phyloP scores from a whole-genome alignment of 441 rosid genomes.

The Capsella rubella region DNA sequence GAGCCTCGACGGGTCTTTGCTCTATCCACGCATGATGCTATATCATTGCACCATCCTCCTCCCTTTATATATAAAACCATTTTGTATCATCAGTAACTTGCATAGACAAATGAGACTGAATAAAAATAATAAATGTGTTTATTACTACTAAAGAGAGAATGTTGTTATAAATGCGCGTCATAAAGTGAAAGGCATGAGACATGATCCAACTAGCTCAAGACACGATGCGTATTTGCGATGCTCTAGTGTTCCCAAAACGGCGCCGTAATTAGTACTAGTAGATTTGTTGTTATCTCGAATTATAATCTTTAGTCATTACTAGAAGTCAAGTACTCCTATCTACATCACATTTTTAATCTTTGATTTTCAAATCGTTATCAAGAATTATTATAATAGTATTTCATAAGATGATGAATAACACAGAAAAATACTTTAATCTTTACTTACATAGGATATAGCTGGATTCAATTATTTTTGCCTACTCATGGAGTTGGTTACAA shows the following conservation, averaged over 20 bases:
- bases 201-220: slow-evolving; percentile 38
- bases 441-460: slow-evolving; percentile 24
- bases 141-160: slow-evolving; percentile 28
- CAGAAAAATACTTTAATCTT: not conserved
- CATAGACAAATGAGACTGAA: not conserved
- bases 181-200: slow-evolving; percentile 42
- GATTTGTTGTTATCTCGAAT: not conserved
- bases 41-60: slow-evolving; percentile 97
- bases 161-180: slow-evolving; percentile 43
- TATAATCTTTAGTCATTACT: not conserved
- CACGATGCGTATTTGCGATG: slow-evolving; percentile 16
- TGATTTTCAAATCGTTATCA: no score
- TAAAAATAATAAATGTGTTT: slow-evolving; percentile 24
- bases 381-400: no score
- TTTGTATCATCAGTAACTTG: no score
- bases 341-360: not conserved
- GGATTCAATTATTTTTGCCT: slow-evolving; percentile 42
- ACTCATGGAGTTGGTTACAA: slow-evolving; percentile 39
- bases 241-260: slow-evolving; percentile 16
- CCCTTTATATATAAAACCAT: slow-evolving; percentile 51
- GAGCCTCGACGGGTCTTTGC: slow-evolving; percentile 82
- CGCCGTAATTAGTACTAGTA: slow-evolving; percentile 7
- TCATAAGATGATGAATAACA: not conserved
- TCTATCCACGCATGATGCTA: slow-evolving; percentile 75
- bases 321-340: not conserved